Base-by-base conservation (phyloP, 1,139 yeast species). In the Zygosaccharomyces pseudobailii region DNA sequence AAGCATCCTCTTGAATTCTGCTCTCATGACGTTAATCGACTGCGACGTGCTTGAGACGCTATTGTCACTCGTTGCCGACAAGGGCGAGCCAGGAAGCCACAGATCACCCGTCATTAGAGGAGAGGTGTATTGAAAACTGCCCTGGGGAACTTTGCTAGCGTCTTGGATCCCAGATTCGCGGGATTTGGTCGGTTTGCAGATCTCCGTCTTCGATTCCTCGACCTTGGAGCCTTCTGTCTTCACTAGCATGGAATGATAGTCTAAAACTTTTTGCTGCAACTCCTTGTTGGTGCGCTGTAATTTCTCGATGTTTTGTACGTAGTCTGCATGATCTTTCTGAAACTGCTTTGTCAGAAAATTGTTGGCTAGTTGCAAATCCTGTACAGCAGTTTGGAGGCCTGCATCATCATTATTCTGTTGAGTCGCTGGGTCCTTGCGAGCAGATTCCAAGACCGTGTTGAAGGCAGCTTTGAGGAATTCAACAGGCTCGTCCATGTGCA, bases 291-390 rank as follows among this genome's bases (percentile, higher is more conserved):
- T 59, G 22, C 55, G 46, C 13, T 58, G 57, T 39, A 65, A 41
- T 44, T 55, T 58, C 24, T 63, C 67, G 22, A 64, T 62, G 36
- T 61, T 60, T 40, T 56, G 55, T 19, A 55, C 39, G 41, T 63
- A 57, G 25, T 61, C 63, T 6, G 54, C 51, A 40, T 68, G 56
- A 43, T 65, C 68, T 35, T 56, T 55, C 36, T 62, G 66, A 40
- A 60, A 66, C 39, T 63, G 61, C 35, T 62, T 62, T 5, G 67
- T 65, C 40, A 66, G 43, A 39, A 64, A 66, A 40, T 53, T 63
- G 45, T 66, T 67, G 7, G 70, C 70, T 34, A 66, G 46, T 47
- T 65, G 64, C 28, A 66, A 46, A 50, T 66, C 70, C 25, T 58
- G 55, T 30, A 65, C 55, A 3, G 69, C 69, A 2, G 62, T 61